Evolutionary conservation across 331 rosid genomes (phyloP).

Genomic region (Cydonia oblonga): DNA sequence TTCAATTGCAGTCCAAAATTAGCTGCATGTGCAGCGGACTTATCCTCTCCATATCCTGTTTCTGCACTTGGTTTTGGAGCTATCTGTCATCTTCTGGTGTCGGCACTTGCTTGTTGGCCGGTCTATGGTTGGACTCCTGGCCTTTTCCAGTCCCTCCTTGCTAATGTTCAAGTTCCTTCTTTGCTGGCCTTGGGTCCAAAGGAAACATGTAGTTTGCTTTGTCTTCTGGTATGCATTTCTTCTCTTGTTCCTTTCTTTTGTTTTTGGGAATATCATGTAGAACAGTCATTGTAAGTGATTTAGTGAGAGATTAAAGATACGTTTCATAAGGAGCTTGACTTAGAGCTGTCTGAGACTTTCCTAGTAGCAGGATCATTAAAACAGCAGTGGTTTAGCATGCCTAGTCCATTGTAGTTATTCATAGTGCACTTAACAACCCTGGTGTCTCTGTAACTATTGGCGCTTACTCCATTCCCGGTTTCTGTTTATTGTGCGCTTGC

Average conservation of each 20-base stretch:
- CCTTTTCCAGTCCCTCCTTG: slow-evolving; percentile 76
- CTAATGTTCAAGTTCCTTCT: slow-evolving; percentile 64
- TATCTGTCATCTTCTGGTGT: slow-evolving; percentile 74
- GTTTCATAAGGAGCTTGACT: background rate
- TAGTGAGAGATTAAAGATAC: background rate
- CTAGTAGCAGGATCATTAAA: background rate
- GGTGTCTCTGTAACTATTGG: background rate
- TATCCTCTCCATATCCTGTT: slow-evolving; percentile 69
- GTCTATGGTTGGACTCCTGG: slow-evolving; percentile 92
- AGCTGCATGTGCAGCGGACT: slow-evolving; percentile 80
- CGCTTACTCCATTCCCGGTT: background rate
- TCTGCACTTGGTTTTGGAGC: slow-evolving; percentile 93
- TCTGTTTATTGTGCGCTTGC: background rate
- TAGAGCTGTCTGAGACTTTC: background rate
- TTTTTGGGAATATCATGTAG: background rate
- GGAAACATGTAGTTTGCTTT: slow-evolving; percentile 92
- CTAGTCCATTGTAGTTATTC: background rate
- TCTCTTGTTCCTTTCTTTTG: background rate
- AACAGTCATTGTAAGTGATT: background rate
- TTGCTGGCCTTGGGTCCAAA: slow-evolving; percentile 82
- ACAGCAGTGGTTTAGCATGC: background rate
- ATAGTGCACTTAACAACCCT: background rate
- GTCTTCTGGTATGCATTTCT: slow-evolving; percentile 66
- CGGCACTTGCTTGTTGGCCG: slow-evolving; percentile 95
- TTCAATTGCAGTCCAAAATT: slow-evolving; percentile 74